phyloP scores from a whole-genome alignment of 257 asterid genomes.

The Henckelia pumila region DNA sequence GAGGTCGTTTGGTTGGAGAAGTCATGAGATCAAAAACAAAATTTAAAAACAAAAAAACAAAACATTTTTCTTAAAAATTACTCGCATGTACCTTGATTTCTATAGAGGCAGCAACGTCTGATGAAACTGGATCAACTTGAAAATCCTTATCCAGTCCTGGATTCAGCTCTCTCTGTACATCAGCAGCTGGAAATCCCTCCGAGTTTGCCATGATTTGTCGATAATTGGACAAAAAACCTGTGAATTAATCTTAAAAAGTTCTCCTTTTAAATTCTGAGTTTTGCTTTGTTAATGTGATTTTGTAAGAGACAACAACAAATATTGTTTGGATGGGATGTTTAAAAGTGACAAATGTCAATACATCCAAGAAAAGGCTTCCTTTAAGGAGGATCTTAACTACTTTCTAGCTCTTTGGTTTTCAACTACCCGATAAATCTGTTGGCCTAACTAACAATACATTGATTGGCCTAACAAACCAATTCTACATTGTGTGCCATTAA shows the following conservation, averaged over 20 bases:
- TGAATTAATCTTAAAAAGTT: neutral
- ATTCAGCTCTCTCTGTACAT: constrained; percentile 55
- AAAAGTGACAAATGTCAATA: constrained; percentile 41
- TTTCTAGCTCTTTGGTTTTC: constrained; percentile 16
- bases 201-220: constrained; percentile 40
- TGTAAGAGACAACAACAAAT: constrained; percentile 1
- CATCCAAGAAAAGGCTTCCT: constrained; percentile 41
- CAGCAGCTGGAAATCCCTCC: constrained; percentile 57
- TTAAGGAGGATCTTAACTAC: constrained; percentile 54
- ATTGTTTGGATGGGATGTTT: neutral
- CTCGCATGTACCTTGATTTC: constrained; percentile 41
- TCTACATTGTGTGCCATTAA: neutral
- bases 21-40: too few relatives aligned
- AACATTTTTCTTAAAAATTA: too few relatives aligned
- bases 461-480: neutral
- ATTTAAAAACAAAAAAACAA: too few relatives aligned
- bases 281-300: neutral
- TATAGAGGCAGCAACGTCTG: constrained; percentile 41
- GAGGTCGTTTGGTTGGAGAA: too few relatives aligned
- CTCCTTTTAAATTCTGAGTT: neutral
- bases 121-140: constrained; percentile 57
- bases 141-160: constrained; percentile 46
- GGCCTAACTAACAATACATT: neutral
- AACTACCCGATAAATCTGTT: constrained; percentile 29
- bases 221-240: neutral